Conservation (phyloP, 208 protist genomes). For the Leptomonas pyrrhocoris region DNA sequence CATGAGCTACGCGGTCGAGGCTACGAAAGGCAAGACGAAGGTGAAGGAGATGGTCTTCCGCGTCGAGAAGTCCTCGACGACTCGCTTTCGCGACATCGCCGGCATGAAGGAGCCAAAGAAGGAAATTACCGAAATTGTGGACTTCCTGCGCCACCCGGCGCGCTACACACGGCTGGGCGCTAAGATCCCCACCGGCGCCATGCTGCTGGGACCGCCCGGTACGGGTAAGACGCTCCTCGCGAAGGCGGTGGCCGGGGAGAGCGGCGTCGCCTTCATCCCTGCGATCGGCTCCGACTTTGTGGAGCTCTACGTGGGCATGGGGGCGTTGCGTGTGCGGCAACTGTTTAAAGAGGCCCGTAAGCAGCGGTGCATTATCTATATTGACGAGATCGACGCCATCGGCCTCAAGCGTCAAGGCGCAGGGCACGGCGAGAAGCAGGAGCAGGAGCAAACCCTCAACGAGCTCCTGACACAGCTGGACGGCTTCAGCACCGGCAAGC, state of each 20-base stretch:
- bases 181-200: slow-evolving; percentile 85
- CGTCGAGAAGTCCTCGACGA: slow-evolving; percentile 52
- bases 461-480: slow-evolving; percentile 97
- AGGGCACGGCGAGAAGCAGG: slow-evolving; percentile 87
- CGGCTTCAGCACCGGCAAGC: slow-evolving; percentile 86
- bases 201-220: slow-evolving; percentile 93
- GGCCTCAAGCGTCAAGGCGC: slow-evolving; percentile 81
- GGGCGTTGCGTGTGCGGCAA: slow-evolving; percentile 92
- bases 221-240: slow-evolving; percentile 96
- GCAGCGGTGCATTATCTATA: slow-evolving; percentile 97
- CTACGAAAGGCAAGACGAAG: slow-evolving; percentile 53
- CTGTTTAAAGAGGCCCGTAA: slow-evolving; percentile 94
- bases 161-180: slow-evolving; percentile 79
- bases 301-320: slow-evolving; percentile 97
- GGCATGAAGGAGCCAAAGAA: slow-evolving; percentile 96
- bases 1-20: slow-evolving; percentile 49
- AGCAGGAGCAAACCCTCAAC: slow-evolving; percentile 98
- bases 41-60: slow-evolving; percentile 70
- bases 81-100: slow-evolving; percentile 81
- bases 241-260: slow-evolving; percentile 93
- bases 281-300: slow-evolving; percentile 96
- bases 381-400: slow-evolving; percentile 99
- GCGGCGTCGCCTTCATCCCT: slow-evolving; percentile 91
- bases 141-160: slow-evolving; percentile 92
- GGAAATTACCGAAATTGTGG: slow-evolving; percentile 97